Base-by-base conservation (phyloP, 768 basidiomycete genomes). In the Nidularia pulvinata region DNA sequence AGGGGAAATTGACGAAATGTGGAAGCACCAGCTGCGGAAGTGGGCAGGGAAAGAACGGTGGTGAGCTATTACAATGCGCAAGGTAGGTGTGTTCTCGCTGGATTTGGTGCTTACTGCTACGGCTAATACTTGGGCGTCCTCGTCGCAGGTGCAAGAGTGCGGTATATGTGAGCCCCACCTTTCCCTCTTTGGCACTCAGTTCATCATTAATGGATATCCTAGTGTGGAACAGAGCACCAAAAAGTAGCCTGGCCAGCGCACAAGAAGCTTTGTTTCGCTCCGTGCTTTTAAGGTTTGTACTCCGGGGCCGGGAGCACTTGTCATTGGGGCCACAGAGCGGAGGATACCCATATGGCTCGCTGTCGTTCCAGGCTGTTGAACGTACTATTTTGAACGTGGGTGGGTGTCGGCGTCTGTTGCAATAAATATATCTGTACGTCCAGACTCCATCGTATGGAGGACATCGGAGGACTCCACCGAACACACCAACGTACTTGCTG, bases 161-260 rank as follows among this genome's bases (percentile, higher is more conserved):
- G 6, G 70, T 75, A 19, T 78, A 77, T 59, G 76, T 76, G 62
- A 69, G 74, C 65, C 45, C 22, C 22, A 11, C 22, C 22, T 10
- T 46, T 10, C n/a, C 37, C 37, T 39, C 37, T 39, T 10, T 46
- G 7, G 7, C 22, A 10, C 51, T 42, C 35, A 55, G 19, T 32
- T 46, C 33, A 48, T 13, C 32, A 33, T n/a, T n/a, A 45, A 11
- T 46, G 22, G 46, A 42, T 10, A 42, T 52, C 39, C 51, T 55
- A 75, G 73, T 75, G 72, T 44, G 68, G 68, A 16, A 46, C 56
- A 35, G 51, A 53, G n/a, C 74, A 76, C 54, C 75, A 76, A 49
- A 71, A 63, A 46, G 56, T 67, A 51, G 66, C 66, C 25, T 76
- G 74, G 75, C 33, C 66, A 33, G 49, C 57, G 7, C 73, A 75